Base-by-base conservation (phyloP, 2,329 filamentous ascomycete genomes). In the Cryphonectria radicalis region DNA sequence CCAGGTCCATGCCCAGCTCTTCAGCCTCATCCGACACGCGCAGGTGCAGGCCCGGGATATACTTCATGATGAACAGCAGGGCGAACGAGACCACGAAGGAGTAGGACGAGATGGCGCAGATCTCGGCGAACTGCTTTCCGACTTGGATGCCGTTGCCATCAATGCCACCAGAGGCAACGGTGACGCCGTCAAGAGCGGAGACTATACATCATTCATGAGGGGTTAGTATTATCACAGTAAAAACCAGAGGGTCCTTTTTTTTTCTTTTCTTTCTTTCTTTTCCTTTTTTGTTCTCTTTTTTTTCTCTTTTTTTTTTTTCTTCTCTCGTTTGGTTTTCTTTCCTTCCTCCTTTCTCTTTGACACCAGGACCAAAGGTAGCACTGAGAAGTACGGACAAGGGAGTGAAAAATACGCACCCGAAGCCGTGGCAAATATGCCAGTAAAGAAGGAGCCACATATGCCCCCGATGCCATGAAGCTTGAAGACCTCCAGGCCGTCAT, bases 401-500 rank as follows among this genome's bases (percentile, higher is more conserved):
- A 32, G 32, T 50, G 17, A 22, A 50, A 7, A 50, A 7, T 50
- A 70, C 76, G 63, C 67, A 76, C 76, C 73, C 11, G 71, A 74
- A 17, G 73, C 74, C 5, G 86, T 83, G 0, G 88, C 88, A 67
- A 90, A 90, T 42, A 90, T 80, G 3, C 88, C 88, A 0, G 88
- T 89, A 25, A 89, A 76, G 64, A 90, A 81, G 46, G 86, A 84
- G 22, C 88, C 88, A 0, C 89, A 82, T 73, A 86, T 83, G 14
- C 88, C 88, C n/a, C 88, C 88, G 1, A 90, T 79, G 25, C 87
- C 87, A 75, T 90, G 88, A 40, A 90, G 84, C 42, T 86, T 86
- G 72, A 89, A 90, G 66, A 90, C 87, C 71, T 89, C 87, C 67
- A 90, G 82, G 2, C 87, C 86, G 63, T 89, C 88, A 71, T 90